Percentiles rank a stretch among this genome's conserved stretches.
Evolutionary conservation across 83 land plant species (phyloP).

Genomic region (Thuja plicata): DNA sequence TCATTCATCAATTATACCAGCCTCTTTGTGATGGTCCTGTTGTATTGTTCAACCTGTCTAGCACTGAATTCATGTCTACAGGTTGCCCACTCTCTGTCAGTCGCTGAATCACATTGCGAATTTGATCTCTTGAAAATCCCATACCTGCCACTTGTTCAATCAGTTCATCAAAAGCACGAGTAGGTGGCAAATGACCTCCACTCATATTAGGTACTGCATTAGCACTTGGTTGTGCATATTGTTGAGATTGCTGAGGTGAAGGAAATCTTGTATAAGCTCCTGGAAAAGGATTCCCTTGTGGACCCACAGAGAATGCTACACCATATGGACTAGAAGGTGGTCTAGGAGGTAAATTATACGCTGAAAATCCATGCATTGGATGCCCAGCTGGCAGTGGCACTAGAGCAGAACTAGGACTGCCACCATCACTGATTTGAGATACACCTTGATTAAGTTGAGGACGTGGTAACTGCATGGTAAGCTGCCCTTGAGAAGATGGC

Average conservation of each 20-base stretch:
- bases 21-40: slow-evolving; percentile 11
- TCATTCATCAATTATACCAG: slow-evolving; percentile 10
- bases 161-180: slow-evolving; percentile 48
- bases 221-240: slow-evolving; percentile 4
- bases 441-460: slow-evolving; percentile 9
- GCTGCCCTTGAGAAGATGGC: slow-evolving; percentile 16
- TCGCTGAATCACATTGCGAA: slow-evolving; percentile 36
- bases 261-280: slow-evolving; percentile 15
- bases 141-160: slow-evolving; percentile 51
- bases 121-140: slow-evolving; percentile 61
- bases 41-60: slow-evolving; percentile 48
- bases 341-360: slow-evolving; percentile 3
- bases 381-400: slow-evolving; percentile 6
- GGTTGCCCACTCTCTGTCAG: slow-evolving; percentile 61
- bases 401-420: slow-evolving; percentile 7
- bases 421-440: slow-evolving; percentile 7
- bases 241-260: slow-evolving; percentile 19
- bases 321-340: slow-evolving; percentile 2
- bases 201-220: slow-evolving; percentile 16
- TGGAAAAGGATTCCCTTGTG: slow-evolving; percentile 11
- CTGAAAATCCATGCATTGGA: slow-evolving; percentile 14
- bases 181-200: slow-evolving; percentile 30
- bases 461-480: background rate
- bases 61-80: slow-evolving; percentile 58
- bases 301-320: slow-evolving; percentile 18